Evolutionary conservation across 805 yeast genomes (phyloP).

Genomic region (Saccharomycopsis oosterbeekiorum): DNA sequence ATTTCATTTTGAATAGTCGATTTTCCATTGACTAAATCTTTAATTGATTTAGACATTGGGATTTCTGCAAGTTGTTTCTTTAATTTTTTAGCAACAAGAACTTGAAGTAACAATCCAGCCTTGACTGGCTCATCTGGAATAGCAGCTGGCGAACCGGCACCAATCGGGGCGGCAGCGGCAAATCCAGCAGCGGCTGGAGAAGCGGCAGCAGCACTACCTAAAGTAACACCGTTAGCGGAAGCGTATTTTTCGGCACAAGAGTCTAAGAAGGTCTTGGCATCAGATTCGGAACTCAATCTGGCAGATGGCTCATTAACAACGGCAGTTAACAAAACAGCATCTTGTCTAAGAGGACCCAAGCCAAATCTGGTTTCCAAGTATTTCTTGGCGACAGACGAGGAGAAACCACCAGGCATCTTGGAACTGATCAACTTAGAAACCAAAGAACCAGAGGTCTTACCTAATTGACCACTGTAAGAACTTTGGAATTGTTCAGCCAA

Average conservation of each 20-base stretch:
- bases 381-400: conserved; percentile 84
- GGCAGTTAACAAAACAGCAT: conserved; percentile 73
- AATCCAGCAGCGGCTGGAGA: conserved; percentile 51
- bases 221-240: conserved; percentile 41
- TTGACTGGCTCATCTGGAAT: conserved; percentile 84
- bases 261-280: conserved; percentile 87
- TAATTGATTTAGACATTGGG: conserved; percentile 86
- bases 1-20: conserved; percentile 98
- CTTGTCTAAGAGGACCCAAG: conserved; percentile 88
- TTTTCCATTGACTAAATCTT: conserved; percentile 96
- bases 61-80: conserved; percentile 82
- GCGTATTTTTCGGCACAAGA: conserved; percentile 78
- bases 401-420: conserved; percentile 99
- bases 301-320: conserved; percentile 84
- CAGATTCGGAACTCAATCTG: conserved; percentile 78
- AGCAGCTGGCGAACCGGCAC: conserved; percentile 74
- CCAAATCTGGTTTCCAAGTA: conserved; percentile 91
- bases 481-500: conserved; percentile 94
- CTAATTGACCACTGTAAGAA: conserved; percentile 76
- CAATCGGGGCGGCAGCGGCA: conserved; percentile 55
- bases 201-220: conserved; percentile 47
- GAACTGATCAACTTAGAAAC: conserved; percentile 87
- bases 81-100: conserved; percentile 89
- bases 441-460: conserved; percentile 87
- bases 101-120: conserved; percentile 75